A percentile compares a stretch with the other conserved stretches of the same genome.
These are phyloP conservation scores for Candida sakaeoensis DNA, from an alignment of 805 yeast species.

Conservation along the genomic window DNA sequence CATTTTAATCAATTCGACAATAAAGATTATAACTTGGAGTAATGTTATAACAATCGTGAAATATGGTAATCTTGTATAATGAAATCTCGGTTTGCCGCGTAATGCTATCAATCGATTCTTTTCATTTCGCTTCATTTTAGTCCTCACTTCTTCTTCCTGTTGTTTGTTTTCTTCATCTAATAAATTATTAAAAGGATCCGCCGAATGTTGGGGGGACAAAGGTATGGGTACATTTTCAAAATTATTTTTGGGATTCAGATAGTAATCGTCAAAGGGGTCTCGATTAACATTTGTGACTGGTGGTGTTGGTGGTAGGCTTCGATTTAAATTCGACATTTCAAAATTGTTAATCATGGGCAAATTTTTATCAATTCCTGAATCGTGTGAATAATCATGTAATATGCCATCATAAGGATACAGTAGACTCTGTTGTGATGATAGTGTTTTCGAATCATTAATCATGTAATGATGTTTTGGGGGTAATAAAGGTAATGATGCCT, in stretches of 20 bases:
- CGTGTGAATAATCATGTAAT: not conserved
- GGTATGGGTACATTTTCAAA: constrained; percentile 9
- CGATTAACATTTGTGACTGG: not conserved
- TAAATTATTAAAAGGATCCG: constrained; percentile 9
- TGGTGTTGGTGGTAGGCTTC: constrained; percentile 10
- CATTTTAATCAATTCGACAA: constrained; percentile 59
- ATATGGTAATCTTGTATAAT: constrained; percentile 37
- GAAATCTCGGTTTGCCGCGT: constrained; percentile 28
- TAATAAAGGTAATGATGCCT: constrained; percentile 1
- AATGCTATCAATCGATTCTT: constrained; percentile 22
- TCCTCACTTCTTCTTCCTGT: constrained; percentile 12
- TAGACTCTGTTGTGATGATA: constrained; percentile 9
- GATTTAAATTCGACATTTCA: constrained; percentile 11
- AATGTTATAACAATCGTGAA: constrained; percentile 39
- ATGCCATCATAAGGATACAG: constrained; percentile 6
- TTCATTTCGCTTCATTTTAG: constrained; percentile 18
- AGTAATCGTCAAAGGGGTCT: constrained; percentile 6
- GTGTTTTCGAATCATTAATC: constrained; percentile 2
- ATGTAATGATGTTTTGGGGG: constrained; percentile 1
- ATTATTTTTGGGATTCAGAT: constrained; percentile 1
- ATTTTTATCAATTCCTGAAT: not conserved
- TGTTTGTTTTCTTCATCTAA: not conserved
- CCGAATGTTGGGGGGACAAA: constrained; percentile 3
- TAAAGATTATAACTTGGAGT: constrained; percentile 53
- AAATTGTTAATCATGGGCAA: constrained; percentile 8